Evolutionary conservation across 768 basidiomycete species (phyloP).

Genomic region (Neoboletus subvelutipes): DNA sequence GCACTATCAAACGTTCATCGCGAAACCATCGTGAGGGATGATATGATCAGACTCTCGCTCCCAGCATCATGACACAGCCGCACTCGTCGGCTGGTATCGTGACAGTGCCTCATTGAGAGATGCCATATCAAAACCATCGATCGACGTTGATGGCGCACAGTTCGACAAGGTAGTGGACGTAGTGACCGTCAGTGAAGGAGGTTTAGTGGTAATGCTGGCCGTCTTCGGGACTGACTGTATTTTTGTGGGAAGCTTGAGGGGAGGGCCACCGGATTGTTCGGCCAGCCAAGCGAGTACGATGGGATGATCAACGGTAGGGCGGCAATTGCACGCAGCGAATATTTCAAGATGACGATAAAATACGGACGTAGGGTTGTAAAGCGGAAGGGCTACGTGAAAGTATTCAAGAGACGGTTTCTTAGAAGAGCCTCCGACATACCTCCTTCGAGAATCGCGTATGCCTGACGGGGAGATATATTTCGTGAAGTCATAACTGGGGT

Average conservation of each 20-base stretch:
- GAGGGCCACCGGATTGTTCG: slow-evolving; percentile 25
- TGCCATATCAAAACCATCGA: slow-evolving; percentile 24
- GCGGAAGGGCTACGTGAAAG: slow-evolving; percentile 43
- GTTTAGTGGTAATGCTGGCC: neutral
- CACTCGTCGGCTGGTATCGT: slow-evolving; percentile 22
- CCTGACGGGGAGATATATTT: slow-evolving; percentile 39
- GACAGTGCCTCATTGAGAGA: slow-evolving; percentile 29
- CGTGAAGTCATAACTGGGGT: slow-evolving; percentile 48
- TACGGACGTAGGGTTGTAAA: slow-evolving; percentile 49
- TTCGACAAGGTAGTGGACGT: slow-evolving; percentile 10
- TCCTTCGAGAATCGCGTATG: slow-evolving; percentile 41
- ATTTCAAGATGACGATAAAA: slow-evolving; percentile 49
- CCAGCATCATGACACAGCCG: slow-evolving; percentile 8
- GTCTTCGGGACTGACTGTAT: slow-evolving; percentile 9
- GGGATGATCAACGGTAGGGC: slow-evolving; percentile 42
- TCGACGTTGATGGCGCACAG: slow-evolving; percentile 3
- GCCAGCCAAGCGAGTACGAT: slow-evolving; percentile 40
- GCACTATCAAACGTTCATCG: slow-evolving; percentile 2
- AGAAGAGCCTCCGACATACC: slow-evolving; percentile 31
- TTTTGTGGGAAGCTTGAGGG: slow-evolving; percentile 15
- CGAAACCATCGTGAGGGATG: slow-evolving; percentile 1
- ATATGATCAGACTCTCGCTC: neutral
- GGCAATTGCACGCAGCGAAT: slow-evolving; percentile 42
- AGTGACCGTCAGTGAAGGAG: slow-evolving; percentile 14
- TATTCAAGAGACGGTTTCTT: neutral